These are phyloP conservation scores for Ulmus americana DNA, from an alignment of 331 rosid genomes.

Conservation along the genomic window DNA sequence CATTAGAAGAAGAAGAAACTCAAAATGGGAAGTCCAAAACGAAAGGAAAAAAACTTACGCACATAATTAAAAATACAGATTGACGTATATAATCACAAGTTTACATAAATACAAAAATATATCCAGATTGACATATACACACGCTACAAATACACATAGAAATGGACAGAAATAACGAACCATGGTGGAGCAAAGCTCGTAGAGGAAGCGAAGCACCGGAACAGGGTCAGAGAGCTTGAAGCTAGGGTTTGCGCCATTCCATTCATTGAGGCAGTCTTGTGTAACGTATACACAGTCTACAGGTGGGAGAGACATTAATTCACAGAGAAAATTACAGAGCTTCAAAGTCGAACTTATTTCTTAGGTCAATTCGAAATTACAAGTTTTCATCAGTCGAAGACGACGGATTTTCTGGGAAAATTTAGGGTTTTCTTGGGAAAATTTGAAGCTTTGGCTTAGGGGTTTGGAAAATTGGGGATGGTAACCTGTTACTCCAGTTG, in stretches of 20 bases:
- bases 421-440: conserved; percentile 5
- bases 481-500: background rate
- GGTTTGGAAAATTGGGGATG: conserved; percentile 11
- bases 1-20: conserved; percentile 18
- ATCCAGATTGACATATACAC: background rate
- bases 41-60: background rate
- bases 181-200: conserved; percentile 87
- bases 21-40: conserved; percentile 1
- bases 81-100: background rate
- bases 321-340: conserved; percentile 21
- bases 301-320: conserved; percentile 68
- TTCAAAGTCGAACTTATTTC: background rate
- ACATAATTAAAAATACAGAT: background rate
- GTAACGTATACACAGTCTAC: conserved; percentile 53
- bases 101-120: background rate
- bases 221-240: conserved; percentile 57
- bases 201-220: conserved; percentile 84
- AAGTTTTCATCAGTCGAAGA: conserved; percentile 1
- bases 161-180: conserved; percentile 32
- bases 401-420: conserved; percentile 21
- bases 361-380: background rate
- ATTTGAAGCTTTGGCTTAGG: background rate
- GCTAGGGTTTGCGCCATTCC: conserved; percentile 62
- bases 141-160: too few species aligned
- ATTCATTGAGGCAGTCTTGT: conserved; percentile 75